Conservation (phyloP, 2,329 filamentous ascomycete genomes). For the Colletotrichum liaoningense region DNA sequence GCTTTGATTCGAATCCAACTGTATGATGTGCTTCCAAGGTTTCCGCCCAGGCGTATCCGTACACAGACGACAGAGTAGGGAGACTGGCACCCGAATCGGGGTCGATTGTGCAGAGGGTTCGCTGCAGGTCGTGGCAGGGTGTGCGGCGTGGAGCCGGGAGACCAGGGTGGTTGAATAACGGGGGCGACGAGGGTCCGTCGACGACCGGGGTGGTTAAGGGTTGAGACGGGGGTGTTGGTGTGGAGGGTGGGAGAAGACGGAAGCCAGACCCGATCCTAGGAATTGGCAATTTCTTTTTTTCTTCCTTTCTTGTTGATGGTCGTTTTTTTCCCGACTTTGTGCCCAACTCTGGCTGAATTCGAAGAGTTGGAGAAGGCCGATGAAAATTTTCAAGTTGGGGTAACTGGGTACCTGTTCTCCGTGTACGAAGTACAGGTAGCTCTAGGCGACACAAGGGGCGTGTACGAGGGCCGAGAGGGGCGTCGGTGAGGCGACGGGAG, state of each 20-base stretch:
- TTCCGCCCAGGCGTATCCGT: not conserved
- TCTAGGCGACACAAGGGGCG: not conserved
- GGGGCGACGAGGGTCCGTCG: constrained; percentile 16
- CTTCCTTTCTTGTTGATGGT: constrained; percentile 8
- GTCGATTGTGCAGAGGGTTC: not conserved
- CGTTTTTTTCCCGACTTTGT: constrained; percentile 8
- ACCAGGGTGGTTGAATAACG: constrained; percentile 22
- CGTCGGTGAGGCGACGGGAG: constrained; percentile 27
- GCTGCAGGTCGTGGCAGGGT: constrained; percentile 10
- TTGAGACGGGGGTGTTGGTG: constrained; percentile 16
- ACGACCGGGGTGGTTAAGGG: constrained; percentile 11
- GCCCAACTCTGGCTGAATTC: constrained; percentile 17
- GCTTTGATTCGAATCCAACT: constrained; percentile 26
- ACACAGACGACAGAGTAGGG: not conserved
- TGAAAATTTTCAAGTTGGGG: constrained; percentile 10
- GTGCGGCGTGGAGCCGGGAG: constrained; percentile 33
- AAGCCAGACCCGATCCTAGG: constrained; percentile 34
- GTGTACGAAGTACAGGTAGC: not conserved
- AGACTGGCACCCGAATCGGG: constrained; percentile 4
- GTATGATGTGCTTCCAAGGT: constrained; percentile 25
- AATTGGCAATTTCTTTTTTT: constrained; percentile 35
- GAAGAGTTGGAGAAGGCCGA: constrained; percentile 15
- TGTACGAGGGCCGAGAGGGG: constrained; percentile 6
- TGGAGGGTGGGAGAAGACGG: constrained; percentile 35
- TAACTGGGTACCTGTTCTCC: not conserved